Evolutionary conservation across 306 rosid genomes (phyloP), one percentile per base, ranked within the genome.

Genomic region (Prunus padus): DNA sequence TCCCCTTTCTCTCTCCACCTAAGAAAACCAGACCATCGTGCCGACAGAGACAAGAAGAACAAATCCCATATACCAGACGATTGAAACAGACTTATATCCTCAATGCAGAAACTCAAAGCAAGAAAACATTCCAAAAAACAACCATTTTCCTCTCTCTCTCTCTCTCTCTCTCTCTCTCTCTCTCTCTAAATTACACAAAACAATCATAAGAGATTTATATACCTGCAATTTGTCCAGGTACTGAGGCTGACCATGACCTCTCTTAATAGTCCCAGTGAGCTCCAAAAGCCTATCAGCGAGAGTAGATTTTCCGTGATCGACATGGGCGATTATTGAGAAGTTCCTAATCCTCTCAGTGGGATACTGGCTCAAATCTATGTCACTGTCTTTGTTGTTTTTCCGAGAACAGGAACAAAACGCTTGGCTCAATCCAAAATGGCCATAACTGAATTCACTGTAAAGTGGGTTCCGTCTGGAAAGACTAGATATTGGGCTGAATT

Each of bases 1-100:
- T 65, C 98, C 98, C 73, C 97, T 87, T 82, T 92, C 96, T 83
- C 97, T 87, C 84, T 93, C 97, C 79, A 93, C 98, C 97, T 93
- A 85, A 62, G 61, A 75, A 20, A 82, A 61, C 76, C 37, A 40
- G 19, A 72, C 65, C 56, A 42, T 23, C 42, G 0, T 11, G n/a
- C 37, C 23, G 13, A 67, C 2, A 12, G 28, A 67, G 26, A 1
- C 0, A 67, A 67, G 10, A n/a, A 44, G 42, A 44, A 22, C 20
- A 10, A 67, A 67, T 67, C 55, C 55, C 55, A 22, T 67, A 12
- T 11, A 44, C n/a, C 71, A 44, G 6, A 46, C 37, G 22, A 62
- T 12, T 30, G 4, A 12, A 12, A 60, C 65, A 26, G 8, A 60
- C n/a, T 5, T 14, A 60, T 60, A 60, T 60, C 65, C 9, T 4